phyloP scores from a whole-genome alignment of 345 rosid genomes.

The Eucalyptus tenuipes region DNA sequence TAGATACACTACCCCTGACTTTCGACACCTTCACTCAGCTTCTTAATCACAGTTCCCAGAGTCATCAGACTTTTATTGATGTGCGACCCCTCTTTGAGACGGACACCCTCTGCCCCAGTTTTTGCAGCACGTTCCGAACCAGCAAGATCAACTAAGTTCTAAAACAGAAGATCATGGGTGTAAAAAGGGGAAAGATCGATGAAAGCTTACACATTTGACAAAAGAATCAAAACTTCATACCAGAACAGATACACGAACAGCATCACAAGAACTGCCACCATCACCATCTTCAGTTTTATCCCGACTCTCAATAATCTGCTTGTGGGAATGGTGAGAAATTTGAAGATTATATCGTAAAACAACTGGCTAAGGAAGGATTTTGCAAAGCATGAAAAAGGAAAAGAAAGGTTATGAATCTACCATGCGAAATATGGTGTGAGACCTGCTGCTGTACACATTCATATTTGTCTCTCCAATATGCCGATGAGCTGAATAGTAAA shows the following conservation, averaged over 20 bases:
- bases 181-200: neutral
- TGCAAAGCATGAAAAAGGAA: neutral
- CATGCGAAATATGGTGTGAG: conserved; percentile 98
- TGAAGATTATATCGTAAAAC: neutral
- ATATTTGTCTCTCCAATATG: conserved; percentile 96
- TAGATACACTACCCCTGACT: conserved; percentile 60
- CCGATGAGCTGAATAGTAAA: conserved; percentile 62
- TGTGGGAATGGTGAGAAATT: conserved; percentile 1
- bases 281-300: conserved; percentile 60
- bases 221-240: conserved; percentile 19
- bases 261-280: conserved; percentile 59
- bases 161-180: neutral
- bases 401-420: conserved; percentile 18
- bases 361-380: neutral
- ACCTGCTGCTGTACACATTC: conserved; percentile 84
- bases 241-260: conserved; percentile 91
- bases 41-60: conserved; percentile 84
- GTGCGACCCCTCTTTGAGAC: conserved; percentile 93
- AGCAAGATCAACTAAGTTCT: conserved; percentile 98
- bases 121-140: conserved; percentile 98
- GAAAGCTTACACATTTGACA: neutral
- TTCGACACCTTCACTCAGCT: conserved; percentile 91
- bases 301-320: conserved; percentile 88
- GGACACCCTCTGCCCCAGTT: conserved; percentile 98
- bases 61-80: conserved; percentile 94